Evolutionary conservation across 75 land plant species (phyloP).

Genomic region (Larix kaempferi): DNA sequence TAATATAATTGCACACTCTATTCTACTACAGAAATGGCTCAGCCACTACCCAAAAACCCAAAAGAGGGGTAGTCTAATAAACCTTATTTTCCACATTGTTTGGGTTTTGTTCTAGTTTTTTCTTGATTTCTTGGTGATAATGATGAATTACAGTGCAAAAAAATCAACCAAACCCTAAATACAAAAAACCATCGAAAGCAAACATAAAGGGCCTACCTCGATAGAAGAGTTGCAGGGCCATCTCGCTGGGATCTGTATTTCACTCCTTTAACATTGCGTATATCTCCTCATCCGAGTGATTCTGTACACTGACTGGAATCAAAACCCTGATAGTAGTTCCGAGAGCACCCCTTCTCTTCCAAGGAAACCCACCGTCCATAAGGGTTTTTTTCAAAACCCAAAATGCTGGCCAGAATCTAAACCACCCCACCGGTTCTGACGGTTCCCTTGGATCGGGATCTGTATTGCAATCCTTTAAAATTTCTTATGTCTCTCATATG

Average conservation of each 20-base stretch:
- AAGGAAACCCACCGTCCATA: too few species aligned
- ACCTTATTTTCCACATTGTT: too few species aligned
- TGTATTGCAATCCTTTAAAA: too few species aligned
- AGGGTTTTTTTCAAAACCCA: too few species aligned
- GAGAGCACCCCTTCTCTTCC: constrained; percentile 6
- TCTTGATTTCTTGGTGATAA: too few species aligned
- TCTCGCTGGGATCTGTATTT: constrained; percentile 77
- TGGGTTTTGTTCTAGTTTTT: too few species aligned
- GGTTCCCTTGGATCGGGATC: too few species aligned
- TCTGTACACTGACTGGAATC: constrained; percentile 38
- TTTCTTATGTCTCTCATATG: too few species aligned
- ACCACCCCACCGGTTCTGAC: too few species aligned
- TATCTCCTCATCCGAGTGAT: constrained; percentile 74
- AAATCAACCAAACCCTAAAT: too few species aligned
- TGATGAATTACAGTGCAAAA: neutral
- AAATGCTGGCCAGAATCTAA: too few species aligned
- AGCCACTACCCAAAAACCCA: neutral
- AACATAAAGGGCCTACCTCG: constrained; percentile 41
- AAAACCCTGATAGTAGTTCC: constrained; percentile 17
- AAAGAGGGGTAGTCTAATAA: neutral
- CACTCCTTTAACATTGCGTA: constrained; percentile 85
- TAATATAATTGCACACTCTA: neutral
- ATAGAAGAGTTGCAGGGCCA: constrained; percentile 57
- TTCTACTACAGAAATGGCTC: too few species aligned
- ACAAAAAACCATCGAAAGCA: neutral